These are phyloP conservation scores for Apodospora peruviana DNA, from an alignment of 495 filamentous ascomycete species.

Conservation along the genomic window DNA sequence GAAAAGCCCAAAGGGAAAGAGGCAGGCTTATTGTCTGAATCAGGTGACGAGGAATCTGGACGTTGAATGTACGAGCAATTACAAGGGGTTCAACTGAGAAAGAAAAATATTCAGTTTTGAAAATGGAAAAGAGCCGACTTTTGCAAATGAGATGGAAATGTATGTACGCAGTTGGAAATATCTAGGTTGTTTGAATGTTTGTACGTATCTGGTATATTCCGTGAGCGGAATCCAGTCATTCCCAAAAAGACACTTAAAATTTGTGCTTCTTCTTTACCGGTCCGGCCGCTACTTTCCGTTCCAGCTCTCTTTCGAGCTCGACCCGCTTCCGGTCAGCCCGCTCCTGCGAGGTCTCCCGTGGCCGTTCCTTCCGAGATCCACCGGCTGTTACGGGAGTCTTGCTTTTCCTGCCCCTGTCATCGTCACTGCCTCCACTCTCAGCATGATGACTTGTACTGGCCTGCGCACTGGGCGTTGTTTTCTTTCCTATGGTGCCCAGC, in stretches of 20 bases:
- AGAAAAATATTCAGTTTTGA: no score
- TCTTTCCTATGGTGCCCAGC: conserved; percentile 32
- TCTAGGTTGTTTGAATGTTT: no score
- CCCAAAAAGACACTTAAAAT: no score
- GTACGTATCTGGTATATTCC: no score
- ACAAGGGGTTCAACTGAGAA: conserved; percentile 26
- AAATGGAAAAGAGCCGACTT: background rate
- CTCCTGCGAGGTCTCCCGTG: conserved; percentile 44
- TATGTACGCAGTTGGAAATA: no score
- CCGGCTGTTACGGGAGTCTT: conserved; percentile 1
- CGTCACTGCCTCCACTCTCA: conserved; percentile 7
- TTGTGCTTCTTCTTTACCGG: conserved; percentile 65
- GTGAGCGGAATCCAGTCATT: no score
- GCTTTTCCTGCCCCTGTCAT: conserved; percentile 14
- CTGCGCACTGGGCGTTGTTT: conserved; percentile 6
- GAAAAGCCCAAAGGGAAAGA: conserved; percentile 41
- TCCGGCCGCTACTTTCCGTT: conserved; percentile 56
- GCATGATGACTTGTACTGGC: conserved; percentile 6
- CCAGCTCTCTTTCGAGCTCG: conserved; percentile 60
- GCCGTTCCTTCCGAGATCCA: conserved; percentile 8
- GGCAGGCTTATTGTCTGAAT: conserved; percentile 50
- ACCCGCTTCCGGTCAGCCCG: conserved; percentile 57
- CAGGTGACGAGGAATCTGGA: conserved; percentile 39
- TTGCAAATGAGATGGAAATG: no score
- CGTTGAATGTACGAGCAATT: conserved; percentile 36